These are phyloP conservation scores for Emergomyces africanus DNA, from an alignment of 2,329 filamentous ascomycete genomes.

Conservation along the genomic window DNA sequence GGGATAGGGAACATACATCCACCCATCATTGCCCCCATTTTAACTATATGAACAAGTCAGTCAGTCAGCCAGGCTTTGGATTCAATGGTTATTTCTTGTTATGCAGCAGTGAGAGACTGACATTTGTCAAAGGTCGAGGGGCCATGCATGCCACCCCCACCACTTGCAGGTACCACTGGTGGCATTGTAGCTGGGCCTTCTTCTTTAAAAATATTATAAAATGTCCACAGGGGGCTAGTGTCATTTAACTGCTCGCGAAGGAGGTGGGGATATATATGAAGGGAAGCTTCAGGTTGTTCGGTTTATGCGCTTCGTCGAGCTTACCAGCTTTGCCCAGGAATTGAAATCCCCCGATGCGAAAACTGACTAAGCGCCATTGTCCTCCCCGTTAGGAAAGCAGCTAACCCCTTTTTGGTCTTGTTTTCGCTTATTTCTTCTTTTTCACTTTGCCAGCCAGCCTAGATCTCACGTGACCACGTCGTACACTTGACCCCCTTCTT, in stretches of 20 bases:
- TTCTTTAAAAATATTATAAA: not conserved
- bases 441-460: not conserved
- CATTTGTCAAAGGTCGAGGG: slow-evolving; percentile 61
- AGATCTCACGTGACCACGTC: slow-evolving; percentile 12
- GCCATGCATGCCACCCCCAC: slow-evolving; percentile 37
- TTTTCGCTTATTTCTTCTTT: not conserved
- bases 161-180: slow-evolving; percentile 41
- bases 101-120: slow-evolving; percentile 28
- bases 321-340: not conserved
- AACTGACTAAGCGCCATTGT: not conserved
- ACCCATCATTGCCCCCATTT: slow-evolving; percentile 98
- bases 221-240: not conserved
- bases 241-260: not conserved
- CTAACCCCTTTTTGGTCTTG: not conserved
- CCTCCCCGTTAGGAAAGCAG: not conserved
- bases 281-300: not conserved
- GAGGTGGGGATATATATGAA: not conserved
- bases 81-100: slow-evolving; percentile 18
- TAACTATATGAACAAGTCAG: slow-evolving; percentile 48
- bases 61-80: slow-evolving; percentile 16
- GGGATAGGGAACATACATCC: slow-evolving; percentile 56
- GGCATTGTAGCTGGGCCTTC: slow-evolving; percentile 34
- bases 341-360: not conserved
- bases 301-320: not conserved
- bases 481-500: slow-evolving; percentile 5